A percentile compares a stretch with the other conserved stretches of the same genome.
Conservation (phyloP, 2,329 filamentous ascomycete species). For the Sporothrix inflata region DNA sequence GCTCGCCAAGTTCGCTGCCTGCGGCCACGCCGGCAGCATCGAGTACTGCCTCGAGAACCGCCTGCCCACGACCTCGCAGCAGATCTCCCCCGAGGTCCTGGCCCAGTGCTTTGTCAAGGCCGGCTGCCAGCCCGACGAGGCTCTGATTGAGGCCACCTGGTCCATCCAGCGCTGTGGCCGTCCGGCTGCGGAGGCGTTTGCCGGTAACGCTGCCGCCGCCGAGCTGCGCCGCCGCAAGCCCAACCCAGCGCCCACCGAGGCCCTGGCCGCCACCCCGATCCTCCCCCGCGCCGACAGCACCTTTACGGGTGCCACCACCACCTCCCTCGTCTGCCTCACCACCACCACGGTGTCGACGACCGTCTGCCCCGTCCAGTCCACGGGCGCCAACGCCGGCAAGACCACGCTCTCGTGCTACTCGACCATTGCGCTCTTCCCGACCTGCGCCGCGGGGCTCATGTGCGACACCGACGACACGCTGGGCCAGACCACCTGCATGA, state of each 20-base stretch:
- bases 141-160: slow-evolving; percentile 42
- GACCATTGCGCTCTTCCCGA: slow-evolving; percentile 42
- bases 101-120: slow-evolving; percentile 44
- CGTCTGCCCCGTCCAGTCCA: slow-evolving; percentile 47
- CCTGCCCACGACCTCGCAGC: slow-evolving; percentile 32
- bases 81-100: slow-evolving; percentile 39
- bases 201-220: background rate
- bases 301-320: slow-evolving; percentile 40
- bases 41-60: slow-evolving; percentile 47
- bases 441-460: slow-evolving; percentile 50
- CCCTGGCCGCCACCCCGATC: background rate
- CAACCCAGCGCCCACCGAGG: slow-evolving; percentile 28
- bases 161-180: slow-evolving; percentile 42
- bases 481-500: slow-evolving; percentile 51
- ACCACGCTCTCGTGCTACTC: slow-evolving; percentile 46
- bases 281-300: slow-evolving; percentile 44
- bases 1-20: slow-evolving; percentile 48
- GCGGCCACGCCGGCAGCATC: slow-evolving; percentile 50
- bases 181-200: background rate
- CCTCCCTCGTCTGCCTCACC: slow-evolving; percentile 38
- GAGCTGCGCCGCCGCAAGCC: slow-evolving; percentile 36
- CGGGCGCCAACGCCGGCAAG: slow-evolving; percentile 41
- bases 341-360: slow-evolving; percentile 43
- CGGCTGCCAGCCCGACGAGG: slow-evolving; percentile 44
- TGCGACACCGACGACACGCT: slow-evolving; percentile 48